phyloP scores from a whole-genome alignment of 1,284 basidiomycete species.

The Malassezia obtusa region DNA sequence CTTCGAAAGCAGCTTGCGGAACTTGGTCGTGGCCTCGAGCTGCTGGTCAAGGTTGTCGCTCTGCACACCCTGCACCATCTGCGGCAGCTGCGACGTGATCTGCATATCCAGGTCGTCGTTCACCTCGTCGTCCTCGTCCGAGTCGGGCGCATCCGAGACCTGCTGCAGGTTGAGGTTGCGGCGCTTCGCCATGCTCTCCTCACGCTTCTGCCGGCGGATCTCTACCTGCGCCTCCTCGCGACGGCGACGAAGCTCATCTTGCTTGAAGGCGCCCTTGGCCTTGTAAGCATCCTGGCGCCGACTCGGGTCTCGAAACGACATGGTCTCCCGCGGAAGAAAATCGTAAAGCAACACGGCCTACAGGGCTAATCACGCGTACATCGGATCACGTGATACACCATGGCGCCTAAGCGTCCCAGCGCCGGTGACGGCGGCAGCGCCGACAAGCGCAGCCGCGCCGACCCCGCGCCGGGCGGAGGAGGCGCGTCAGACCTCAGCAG shows the following conservation, averaged over 20 bases:
- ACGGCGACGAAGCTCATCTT: constrained; percentile 45
- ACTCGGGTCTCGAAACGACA: constrained; percentile 38
- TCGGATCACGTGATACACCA: not conserved
- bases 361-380: not conserved
- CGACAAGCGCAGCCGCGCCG: constrained; percentile 2
- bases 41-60: constrained; percentile 82
- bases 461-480: not conserved
- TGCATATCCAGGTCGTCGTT: constrained; percentile 48
- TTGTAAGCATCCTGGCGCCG: constrained; percentile 46
- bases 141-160: constrained; percentile 37
- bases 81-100: constrained; percentile 65
- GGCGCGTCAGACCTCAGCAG: constrained; percentile 2
- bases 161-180: constrained; percentile 39
- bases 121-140: constrained; percentile 35
- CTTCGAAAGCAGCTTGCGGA: constrained; percentile 90
- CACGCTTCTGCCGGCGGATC: constrained; percentile 46
- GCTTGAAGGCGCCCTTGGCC: constrained; percentile 45
- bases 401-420: constrained; percentile 14
- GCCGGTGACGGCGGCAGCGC: not conserved
- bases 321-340: constrained; percentile 10
- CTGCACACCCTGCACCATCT: constrained; percentile 84
- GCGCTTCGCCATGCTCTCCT: constrained; percentile 47
- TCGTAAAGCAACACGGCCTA: constrained; percentile 8
- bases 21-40: constrained; percentile 85
- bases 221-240: constrained; percentile 48